Conservation (phyloP, 805 yeast genomes). For the Barnettozyma siamensis region DNA sequence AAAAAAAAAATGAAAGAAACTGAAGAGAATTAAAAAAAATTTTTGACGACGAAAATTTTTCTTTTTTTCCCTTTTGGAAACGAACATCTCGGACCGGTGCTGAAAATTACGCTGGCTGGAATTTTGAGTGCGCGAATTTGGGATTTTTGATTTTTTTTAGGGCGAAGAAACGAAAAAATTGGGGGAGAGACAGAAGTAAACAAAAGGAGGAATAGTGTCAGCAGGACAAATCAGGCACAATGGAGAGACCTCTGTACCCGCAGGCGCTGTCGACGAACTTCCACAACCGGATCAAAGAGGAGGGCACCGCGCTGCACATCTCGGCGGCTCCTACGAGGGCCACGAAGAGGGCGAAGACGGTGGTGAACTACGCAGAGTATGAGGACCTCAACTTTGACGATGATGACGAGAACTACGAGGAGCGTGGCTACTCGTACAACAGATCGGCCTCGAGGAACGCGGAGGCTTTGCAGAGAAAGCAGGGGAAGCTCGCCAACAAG, state of each 20-base stretch:
- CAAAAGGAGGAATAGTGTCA: too few relatives aligned
- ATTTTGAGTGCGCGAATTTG: slow-evolving; percentile 2
- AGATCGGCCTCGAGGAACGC: slow-evolving; percentile 1
- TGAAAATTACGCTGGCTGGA: slow-evolving; percentile 1
- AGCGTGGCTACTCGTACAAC: slow-evolving; percentile 8
- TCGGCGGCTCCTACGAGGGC: slow-evolving; percentile 73
- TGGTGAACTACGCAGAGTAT: slow-evolving; percentile 78
- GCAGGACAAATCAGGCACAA: slow-evolving; percentile 1
- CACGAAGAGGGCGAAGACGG: slow-evolving; percentile 65
- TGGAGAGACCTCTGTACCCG: slow-evolving; percentile 38
- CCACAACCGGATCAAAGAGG: slow-evolving; percentile 64
- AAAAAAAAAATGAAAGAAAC: not conserved
- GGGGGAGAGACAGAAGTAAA: too few relatives aligned
- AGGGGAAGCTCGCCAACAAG: slow-evolving; percentile 19
- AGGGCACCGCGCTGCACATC: slow-evolving; percentile 65
- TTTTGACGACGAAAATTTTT: slow-evolving; percentile 5
- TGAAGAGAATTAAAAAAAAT: slow-evolving; percentile 1
- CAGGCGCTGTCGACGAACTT: slow-evolving; percentile 80
- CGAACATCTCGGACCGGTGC: not conserved
- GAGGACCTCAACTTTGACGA: slow-evolving; percentile 59
- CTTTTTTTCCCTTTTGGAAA: slow-evolving; percentile 4
- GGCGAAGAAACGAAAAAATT: slow-evolving; percentile 2
- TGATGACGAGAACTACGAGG: slow-evolving; percentile 35
- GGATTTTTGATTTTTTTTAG: slow-evolving; percentile 3
- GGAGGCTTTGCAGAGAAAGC: slow-evolving; percentile 8